Evolutionary conservation across 208 protist genomes (phyloP), one percentile per base, ranked within the genome.

Genomic region (Leishmania tropica): DNA sequence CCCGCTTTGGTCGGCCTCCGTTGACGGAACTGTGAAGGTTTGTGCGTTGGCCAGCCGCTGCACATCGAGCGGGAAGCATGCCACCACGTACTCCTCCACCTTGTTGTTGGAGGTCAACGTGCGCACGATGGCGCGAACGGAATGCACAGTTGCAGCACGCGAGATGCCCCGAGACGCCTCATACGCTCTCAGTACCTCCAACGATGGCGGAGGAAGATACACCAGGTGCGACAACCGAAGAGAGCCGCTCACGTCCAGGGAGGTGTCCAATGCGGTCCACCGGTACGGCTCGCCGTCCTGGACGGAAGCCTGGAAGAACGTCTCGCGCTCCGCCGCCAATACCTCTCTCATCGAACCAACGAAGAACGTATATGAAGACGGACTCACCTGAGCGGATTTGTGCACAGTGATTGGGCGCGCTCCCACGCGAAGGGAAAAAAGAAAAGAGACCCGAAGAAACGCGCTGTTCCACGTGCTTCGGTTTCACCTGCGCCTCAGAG

Each of bases 221-320:
- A 85, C 86, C 74, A 97, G 83, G 75, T 97, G 94, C 0, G 90
- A 91, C 40, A 97, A 78, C 42, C 88, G 87, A 35, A 97, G 89
- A 3, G 88, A 89, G 51, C 88, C 77, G 65, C 88, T 79, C 45
- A 93, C 74, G 79, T 97, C 86, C 58, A 95, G 90, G 40, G 87
- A 60, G 37, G 87, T 85, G 75, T 85, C 83, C 17, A 81, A 80
- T 17, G 83, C 76, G 21, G 89, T 83, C 78, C 95, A 97, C 65
- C 84, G 71, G 83, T 90, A 93, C 40, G 94, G 92, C 78, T 85
- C 87, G 15, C 78, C 85, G 17, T 96, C 90, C n/a, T 56, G 84
- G 42, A 95, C 92, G 47, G 89, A 87, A 1, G 89, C 90, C 28
- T 85, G 79, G 78, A 96, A 97, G 21, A 89, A 85, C 17, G 91